Percentiles rank a stretch among this genome's conserved stretches.
phyloP scores from a whole-genome alignment of 2,329 filamentous ascomycete genomes.

The Sporothrix luriei region DNA sequence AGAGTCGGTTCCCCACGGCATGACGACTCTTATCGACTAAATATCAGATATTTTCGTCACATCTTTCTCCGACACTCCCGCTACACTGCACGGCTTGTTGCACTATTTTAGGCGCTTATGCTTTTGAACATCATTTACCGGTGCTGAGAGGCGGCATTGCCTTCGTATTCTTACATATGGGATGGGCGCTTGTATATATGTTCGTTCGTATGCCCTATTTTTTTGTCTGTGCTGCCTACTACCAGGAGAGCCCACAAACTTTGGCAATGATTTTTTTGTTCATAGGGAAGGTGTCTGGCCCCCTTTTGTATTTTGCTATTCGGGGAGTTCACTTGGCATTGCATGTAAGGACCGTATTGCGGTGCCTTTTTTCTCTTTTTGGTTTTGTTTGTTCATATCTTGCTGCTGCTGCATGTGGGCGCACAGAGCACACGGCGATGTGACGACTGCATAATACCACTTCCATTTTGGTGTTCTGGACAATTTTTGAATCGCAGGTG shows the following conservation, averaged over 20 bases:
- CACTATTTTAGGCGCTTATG: neutral
- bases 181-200: conserved; percentile 16
- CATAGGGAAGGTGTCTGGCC: conserved; percentile 3
- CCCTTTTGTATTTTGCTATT: neutral
- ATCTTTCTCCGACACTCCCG: neutral
- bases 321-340: conserved; percentile 5
- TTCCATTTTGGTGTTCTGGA: neutral
- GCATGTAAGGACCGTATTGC: neutral
- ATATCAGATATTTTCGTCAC: neutral
- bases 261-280: conserved; percentile 7
- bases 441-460: conserved; percentile 21
- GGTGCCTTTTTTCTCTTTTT: neutral
- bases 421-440: conserved; percentile 12
- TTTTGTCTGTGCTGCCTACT: neutral
- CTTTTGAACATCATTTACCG: conserved; percentile 12
- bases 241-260: neutral
- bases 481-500: neutral
- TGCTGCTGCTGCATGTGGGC: conserved; percentile 21
- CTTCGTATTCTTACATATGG: neutral
- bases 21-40: conserved; percentile 46
- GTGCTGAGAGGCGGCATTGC: neutral
- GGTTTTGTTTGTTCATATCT: neutral
- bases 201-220: neutral
- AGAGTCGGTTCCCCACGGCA: conserved; percentile 46
- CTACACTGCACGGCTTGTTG: neutral